These are phyloP conservation scores for Xylaria curta DNA, from an alignment of 495 filamentous ascomycete species.

Conservation along the genomic window DNA sequence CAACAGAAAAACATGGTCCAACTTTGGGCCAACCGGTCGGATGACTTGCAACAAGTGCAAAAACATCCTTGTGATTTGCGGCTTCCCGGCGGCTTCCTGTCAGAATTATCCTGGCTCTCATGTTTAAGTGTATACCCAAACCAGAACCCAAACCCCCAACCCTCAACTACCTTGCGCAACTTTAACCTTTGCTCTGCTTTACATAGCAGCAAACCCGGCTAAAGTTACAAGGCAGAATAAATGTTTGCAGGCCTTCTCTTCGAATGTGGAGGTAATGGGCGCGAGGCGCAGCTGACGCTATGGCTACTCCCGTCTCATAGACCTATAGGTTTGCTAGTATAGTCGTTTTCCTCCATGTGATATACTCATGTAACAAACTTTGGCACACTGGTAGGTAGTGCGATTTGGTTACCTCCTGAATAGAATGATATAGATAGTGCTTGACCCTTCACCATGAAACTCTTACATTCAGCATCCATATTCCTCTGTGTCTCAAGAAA, in stretches of 20 bases:
- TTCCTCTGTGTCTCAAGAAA: neutral
- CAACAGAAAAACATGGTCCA: neutral
- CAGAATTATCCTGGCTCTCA: constrained; percentile 6
- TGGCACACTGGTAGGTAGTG: neutral
- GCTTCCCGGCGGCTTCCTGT: constrained; percentile 14
- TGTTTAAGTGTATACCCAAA: neutral
- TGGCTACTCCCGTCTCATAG: neutral
- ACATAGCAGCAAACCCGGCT: neutral
- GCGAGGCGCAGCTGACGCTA: constrained; percentile 11
- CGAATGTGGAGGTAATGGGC: neutral
- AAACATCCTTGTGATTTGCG: constrained; percentile 6
- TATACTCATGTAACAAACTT: neutral
- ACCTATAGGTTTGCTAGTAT: constrained; percentile 11
- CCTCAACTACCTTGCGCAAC: constrained; percentile 12
- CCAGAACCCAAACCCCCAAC: neutral
- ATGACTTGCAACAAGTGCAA: constrained; percentile 18
- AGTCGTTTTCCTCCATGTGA: neutral
- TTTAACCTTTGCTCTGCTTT: neutral
- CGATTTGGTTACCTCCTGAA: constrained; percentile 18
- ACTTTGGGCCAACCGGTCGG: neutral
- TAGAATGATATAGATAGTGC: neutral
- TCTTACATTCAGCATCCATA: neutral
- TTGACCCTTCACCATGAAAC: neutral
- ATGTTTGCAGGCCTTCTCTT: neutral
- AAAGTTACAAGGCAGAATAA: constrained; percentile 10